Base-by-base conservation (phyloP, 179 eudicot genomes). In the Beta corolliflora region DNA sequence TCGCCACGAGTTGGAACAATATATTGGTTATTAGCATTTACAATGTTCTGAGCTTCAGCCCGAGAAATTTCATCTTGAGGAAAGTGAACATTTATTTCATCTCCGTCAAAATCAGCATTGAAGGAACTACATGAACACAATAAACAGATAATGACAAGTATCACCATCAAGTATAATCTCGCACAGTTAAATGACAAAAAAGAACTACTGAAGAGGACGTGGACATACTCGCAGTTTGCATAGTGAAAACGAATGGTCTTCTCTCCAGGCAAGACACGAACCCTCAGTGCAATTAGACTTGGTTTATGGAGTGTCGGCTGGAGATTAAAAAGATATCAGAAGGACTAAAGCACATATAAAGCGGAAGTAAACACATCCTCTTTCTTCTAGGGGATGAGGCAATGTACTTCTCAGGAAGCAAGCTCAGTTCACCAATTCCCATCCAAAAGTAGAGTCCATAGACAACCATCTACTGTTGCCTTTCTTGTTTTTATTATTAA, bases 231-330 rank as follows among this genome's bases (percentile, higher is more conserved):
- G 99, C 99, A 97, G 80, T 97, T 97, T 72, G 98, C 97, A 88
- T 97, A 97, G 81, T 97, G 99, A 91, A 97, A 94, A 53, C 99
- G 92, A 80, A 97, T 89, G 60, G 99, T 97, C 87, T 88, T 93
- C 87, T 97, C 99, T 81, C 99, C 99, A 44, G 93, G 92, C 86
- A 97, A 84, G 52, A 97, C 92, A 67, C 99, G 99, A 83, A 93
- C 99, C 79, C 87, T 89, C 80, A 94, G 96, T 75, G 97, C 99
- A 85, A 95, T 93, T 61, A 97, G 94, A 88, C 99, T 97, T 65
- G 99, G 98, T 91, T 97, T 97, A 86, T 97, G 99, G 80, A 97
- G 98, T 8, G 99, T 97, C 50, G 99, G 99, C 99, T 97, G 97
- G 73, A 59, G 85, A 71, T 29, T 55, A 0, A 71, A 13, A 85